Base-by-base conservation (phyloP, 768 basidiomycete species). In the Gyrodon lividus region DNA sequence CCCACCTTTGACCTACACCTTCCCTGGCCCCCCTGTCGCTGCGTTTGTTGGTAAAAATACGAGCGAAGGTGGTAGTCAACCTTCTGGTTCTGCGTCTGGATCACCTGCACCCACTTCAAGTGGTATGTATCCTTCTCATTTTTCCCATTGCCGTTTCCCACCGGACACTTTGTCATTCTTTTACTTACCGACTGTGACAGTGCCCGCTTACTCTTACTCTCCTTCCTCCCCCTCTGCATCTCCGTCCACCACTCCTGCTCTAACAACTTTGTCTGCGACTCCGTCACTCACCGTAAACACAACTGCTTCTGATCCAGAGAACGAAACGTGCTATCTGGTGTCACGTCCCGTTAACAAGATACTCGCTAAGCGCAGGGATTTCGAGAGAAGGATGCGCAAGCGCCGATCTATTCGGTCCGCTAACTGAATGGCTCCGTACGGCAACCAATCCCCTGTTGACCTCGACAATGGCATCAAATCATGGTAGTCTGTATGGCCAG, bases 21-120 rank as follows among this genome's bases (percentile, higher is more conserved):
- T 82, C 73, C 82, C 83, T 17, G 83, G 83, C 2, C 83, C 79
- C 8, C 28, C 67, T 12, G 64, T 81, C 13, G 77, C 79, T 26
- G 60, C 70, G 23, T 75, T 81, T 43, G 72, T 75, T 28, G 52
- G 56, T 14, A 50, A 19, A 10, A 44, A 42, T 34, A 53, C 28
- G 35, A 48, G 44, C 23, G 38, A 51, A 37, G 59, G 59, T 14
- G 59, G 64, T 6, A 48, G 50, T 34, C 63, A 67, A 42, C 54
- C 63, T 24, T 51, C 66, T 47, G 62, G 52, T 23, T 57, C 67
- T 24, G 50, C 64, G 8, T 30, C 48, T 20, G 2, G 50, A 24
- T 43, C 64, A n/a, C 48, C 62, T 16, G 40, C 59, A 12, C 19
- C 54, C 2, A 19, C 47, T 40, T 56, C 63, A 38, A 24, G 48